Base-by-base conservation (phyloP, 2,329 filamentous ascomycete species). In the Coniochaeta ligniaria region DNA sequence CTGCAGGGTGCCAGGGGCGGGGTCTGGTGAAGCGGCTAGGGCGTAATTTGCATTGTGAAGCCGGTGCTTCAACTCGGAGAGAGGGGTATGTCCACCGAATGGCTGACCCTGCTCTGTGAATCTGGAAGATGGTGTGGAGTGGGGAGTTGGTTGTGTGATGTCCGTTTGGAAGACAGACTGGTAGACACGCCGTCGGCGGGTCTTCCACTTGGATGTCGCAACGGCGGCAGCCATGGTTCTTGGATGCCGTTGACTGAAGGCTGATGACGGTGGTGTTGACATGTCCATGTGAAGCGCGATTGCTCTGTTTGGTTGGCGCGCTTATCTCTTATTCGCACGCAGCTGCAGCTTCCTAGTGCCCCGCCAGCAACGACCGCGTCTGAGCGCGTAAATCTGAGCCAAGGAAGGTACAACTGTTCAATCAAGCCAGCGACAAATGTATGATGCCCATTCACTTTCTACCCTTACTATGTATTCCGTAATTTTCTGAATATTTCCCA, bases 131-230 rank as follows among this genome's bases (percentile, higher is more conserved):
- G 74, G 73, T 16, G 73, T 76, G 24, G 74, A 71, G 58, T 72
- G 70, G 38, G 81, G 78, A 59, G 80, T 80, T 47, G 81, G 78
- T 68, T 79, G 80, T 17, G 78, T 77, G 65, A 78, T 66, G 62
- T 83, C 78, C 17, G 76, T 77, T 62, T 78, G 78, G 70, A 86
- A 86, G 66, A 85, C 81, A 28, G 83, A 84, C 63, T 76, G 76
- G 65, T 85, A 79, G 50, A 83, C 74, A 63, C 75, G 78, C 60
- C 79, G 77, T 66, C 76, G 80, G 62, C 78, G 79, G 59, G 74
- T 71, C 64, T 74, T 76, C 71, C 81, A 78, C 63, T 72, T 74
- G 59, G 80, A 76, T 59, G 74, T 73, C 61, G 70, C 69, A 22
- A 26, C 59, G 17, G 59, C 58, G 35, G 62, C 26, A 26, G 63